A percentile compares a stretch with the other conserved stretches of the same genome.
Evolutionary conservation across 2,329 filamentous ascomycete genomes (phyloP).

Genomic region (Zasmidium angulare): DNA sequence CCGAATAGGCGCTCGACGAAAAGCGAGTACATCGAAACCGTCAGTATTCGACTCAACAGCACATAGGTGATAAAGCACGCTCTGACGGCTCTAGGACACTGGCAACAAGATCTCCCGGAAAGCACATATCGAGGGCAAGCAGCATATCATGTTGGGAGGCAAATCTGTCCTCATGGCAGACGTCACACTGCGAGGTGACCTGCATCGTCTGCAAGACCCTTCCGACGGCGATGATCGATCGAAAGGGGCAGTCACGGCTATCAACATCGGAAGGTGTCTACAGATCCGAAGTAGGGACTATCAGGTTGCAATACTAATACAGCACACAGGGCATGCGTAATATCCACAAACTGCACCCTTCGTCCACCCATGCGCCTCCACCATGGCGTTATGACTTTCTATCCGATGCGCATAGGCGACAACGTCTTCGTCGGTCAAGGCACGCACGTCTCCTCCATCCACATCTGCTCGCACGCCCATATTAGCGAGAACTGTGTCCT

Average conservation of each 20-base stretch:
- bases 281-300: neutral
- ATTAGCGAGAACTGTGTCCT: constrained; percentile 77
- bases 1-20: constrained; percentile 63
- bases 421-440: constrained; percentile 78
- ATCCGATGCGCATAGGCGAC: constrained; percentile 88
- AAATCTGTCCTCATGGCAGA: constrained; percentile 93
- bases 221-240: constrained; percentile 31
- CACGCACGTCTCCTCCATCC: constrained; percentile 77
- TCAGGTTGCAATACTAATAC: neutral
- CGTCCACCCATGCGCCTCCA: constrained; percentile 81
- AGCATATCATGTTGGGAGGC: constrained; percentile 96
- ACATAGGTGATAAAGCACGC: neutral
- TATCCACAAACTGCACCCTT: constrained; percentile 74
- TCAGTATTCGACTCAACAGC: constrained; percentile 45
- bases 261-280: constrained; percentile 67
- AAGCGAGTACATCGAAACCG: constrained; percentile 96
- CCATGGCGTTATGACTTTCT: constrained; percentile 73
- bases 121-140: constrained; percentile 86
- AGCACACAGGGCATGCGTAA: constrained; percentile 82
- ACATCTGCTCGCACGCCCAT: constrained; percentile 80
- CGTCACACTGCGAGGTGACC: constrained; percentile 88
- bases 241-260: constrained; percentile 52
- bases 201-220: constrained; percentile 52
- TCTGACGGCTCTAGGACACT: constrained; percentile 66
- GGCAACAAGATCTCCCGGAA: constrained; percentile 97